Evolutionary conservation across 2,329 filamentous ascomycete species (phyloP).

Genomic region (Aspergillus clavatus): DNA sequence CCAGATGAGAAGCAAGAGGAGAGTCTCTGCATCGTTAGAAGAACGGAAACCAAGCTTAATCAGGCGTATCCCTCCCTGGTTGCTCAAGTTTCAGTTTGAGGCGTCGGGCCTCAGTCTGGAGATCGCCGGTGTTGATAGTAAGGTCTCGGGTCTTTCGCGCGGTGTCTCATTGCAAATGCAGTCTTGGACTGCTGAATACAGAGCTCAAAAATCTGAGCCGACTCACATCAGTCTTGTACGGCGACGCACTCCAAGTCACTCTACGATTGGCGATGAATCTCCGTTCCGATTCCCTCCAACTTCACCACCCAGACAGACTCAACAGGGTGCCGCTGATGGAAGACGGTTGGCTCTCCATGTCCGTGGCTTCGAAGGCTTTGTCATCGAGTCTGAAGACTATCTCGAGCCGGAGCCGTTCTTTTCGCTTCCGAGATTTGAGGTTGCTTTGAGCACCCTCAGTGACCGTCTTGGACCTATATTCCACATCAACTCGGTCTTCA

Average conservation of each 20-base stretch:
- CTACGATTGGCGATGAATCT: constrained; percentile 61
- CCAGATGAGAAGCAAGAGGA: constrained; percentile 60
- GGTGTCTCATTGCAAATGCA: constrained; percentile 84
- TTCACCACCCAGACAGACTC: constrained; percentile 43
- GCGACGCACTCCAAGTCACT: constrained; percentile 69
- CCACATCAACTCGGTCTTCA: constrained; percentile 76
- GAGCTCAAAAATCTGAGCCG: constrained; percentile 69
- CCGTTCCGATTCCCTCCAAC: constrained; percentile 48
- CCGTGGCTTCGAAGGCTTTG: constrained; percentile 79
- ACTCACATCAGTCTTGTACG: constrained; percentile 44
- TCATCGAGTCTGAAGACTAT: constrained; percentile 80
- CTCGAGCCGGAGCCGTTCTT: constrained; percentile 84
- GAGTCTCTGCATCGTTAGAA: constrained; percentile 47
- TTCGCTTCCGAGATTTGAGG: constrained; percentile 78
- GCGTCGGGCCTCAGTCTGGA: constrained; percentile 87
- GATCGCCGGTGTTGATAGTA: constrained; percentile 79
- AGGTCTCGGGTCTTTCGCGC: constrained; percentile 74
- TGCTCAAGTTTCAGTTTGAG: constrained; percentile 77
- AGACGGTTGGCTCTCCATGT: constrained; percentile 75
- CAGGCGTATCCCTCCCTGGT: constrained; percentile 74
- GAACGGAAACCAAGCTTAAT: constrained; percentile 63
- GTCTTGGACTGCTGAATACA: constrained; percentile 83
- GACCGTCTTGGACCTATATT: constrained; percentile 84
- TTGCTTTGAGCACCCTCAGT: constrained; percentile 77
- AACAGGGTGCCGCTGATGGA: constrained; percentile 60